Evolutionary conservation across 179 eudicot genomes (phyloP).

Genomic region (Corrigiola litoralis): DNA sequence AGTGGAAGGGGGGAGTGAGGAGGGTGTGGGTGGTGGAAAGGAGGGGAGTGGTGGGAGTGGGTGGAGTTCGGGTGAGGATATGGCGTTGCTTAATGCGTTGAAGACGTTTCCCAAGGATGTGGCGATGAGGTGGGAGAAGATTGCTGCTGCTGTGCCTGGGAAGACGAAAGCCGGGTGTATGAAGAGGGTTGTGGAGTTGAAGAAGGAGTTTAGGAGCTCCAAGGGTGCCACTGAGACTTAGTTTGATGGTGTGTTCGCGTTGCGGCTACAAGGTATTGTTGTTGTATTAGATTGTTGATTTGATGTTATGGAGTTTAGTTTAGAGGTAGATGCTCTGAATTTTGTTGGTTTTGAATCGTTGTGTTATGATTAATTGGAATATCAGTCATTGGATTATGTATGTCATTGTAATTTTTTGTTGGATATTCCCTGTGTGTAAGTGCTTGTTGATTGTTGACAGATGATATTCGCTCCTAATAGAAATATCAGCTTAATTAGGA

Average conservation of each 20-base stretch:
- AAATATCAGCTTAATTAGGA: too few relatives aligned
- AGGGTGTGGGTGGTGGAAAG: constrained; percentile 19
- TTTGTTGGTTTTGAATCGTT: too few relatives aligned
- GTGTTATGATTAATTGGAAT: too few relatives aligned
- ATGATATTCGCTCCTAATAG: too few relatives aligned
- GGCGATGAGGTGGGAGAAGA: constrained; percentile 96
- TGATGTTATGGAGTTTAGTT: too few relatives aligned
- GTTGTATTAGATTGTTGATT: too few relatives aligned
- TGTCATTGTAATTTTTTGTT: too few relatives aligned
- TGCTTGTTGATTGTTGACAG: too few relatives aligned
- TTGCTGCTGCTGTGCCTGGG: constrained; percentile 80
- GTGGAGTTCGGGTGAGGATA: constrained; percentile 77
- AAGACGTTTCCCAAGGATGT: constrained; percentile 82
- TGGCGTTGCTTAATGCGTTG: constrained; percentile 82
- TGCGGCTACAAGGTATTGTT: constrained; percentile 18
- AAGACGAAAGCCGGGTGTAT: constrained; percentile 74
- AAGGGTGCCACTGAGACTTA: constrained; percentile 37
- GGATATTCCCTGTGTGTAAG: too few relatives aligned
- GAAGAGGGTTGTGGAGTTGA: constrained; percentile 78
- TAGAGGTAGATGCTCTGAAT: too few relatives aligned
- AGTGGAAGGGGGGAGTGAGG: constrained; percentile 39
- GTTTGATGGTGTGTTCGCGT: neutral
- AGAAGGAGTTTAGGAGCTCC: constrained; percentile 80
- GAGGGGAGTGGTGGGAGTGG: constrained; percentile 13
- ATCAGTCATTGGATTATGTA: too few relatives aligned